Evolutionary conservation across 495 filamentous ascomycete species (phyloP).

Genomic region (Cairneyella variabilis): DNA sequence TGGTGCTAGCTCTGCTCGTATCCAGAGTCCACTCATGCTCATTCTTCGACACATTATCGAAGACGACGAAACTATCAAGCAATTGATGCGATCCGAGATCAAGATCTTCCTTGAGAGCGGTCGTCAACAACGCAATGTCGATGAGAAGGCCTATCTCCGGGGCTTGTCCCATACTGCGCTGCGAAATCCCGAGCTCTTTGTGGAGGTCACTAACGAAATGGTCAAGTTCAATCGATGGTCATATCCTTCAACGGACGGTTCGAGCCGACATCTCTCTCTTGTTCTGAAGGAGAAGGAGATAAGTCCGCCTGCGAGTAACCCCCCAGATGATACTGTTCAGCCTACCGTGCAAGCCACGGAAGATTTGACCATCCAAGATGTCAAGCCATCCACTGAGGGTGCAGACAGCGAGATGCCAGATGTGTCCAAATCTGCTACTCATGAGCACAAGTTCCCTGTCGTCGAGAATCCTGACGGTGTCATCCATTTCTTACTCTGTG

Average conservation of each 20-base stretch:
- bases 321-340: constrained; percentile 23
- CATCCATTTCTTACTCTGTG: constrained; percentile 91
- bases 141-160: constrained; percentile 69
- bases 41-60: constrained; percentile 91
- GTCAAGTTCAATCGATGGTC: constrained; percentile 66
- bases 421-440: constrained; percentile 50
- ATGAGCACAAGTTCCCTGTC: constrained; percentile 74
- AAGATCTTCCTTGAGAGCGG: constrained; percentile 59
- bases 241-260: constrained; percentile 28
- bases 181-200: constrained; percentile 80
- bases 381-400: constrained; percentile 49
- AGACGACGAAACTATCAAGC: constrained; percentile 83
- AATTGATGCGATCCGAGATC: constrained; percentile 93
- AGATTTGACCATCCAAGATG: constrained; percentile 45
- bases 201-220: constrained; percentile 86
- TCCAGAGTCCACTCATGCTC: constrained; percentile 77
- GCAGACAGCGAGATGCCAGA: constrained; percentile 51
- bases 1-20: constrained; percentile 65
- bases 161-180: constrained; percentile 78
- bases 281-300: constrained; percentile 27
- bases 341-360: constrained; percentile 51
- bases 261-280: constrained; percentile 16
- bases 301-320: no score
- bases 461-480: constrained; percentile 95
- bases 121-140: constrained; percentile 50